Conservation (phyloP, 2,329 filamentous ascomycete genomes). For the Aureobasidium sp. region DNA sequence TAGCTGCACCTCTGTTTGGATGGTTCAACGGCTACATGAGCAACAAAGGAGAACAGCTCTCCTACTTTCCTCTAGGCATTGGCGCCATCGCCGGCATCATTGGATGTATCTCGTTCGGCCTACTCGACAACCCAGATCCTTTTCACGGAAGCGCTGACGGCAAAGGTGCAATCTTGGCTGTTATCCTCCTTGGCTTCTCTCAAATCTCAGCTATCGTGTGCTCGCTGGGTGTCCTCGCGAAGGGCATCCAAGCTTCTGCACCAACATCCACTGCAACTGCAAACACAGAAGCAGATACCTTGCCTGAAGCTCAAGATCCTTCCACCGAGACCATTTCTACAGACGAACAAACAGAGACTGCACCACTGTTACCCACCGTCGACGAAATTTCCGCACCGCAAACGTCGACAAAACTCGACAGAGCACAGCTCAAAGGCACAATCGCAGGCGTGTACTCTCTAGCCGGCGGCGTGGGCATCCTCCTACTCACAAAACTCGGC, state of each 20-base stretch:
- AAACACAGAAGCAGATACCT: not conserved
- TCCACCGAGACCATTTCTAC: not conserved
- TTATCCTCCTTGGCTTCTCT: conserved; percentile 75
- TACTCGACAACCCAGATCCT: conserved; percentile 68
- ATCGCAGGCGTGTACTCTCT: conserved; percentile 93
- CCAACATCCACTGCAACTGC: not conserved
- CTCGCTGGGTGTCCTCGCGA: conserved; percentile 78
- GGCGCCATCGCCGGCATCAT: conserved; percentile 65
- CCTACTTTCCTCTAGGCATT: conserved; percentile 64
- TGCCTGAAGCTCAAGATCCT: not conserved
- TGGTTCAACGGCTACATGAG: conserved; percentile 65
- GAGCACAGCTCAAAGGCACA: conserved; percentile 70
- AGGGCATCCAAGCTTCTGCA: conserved; percentile 49
- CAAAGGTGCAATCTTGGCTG: conserved; percentile 53
- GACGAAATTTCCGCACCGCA: not conserved
- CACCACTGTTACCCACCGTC: conserved; percentile 9
- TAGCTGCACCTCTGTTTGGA: conserved; percentile 81
- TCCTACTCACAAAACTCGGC: conserved; percentile 84
- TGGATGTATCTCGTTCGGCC: conserved; percentile 70
- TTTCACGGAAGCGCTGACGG: conserved; percentile 55
- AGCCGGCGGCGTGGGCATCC: conserved; percentile 79
- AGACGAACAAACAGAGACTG: not conserved
- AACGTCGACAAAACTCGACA: conserved; percentile 14
- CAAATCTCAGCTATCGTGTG: conserved; percentile 97
- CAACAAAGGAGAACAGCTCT: conserved; percentile 34